Evolutionary conservation across 2,329 filamentous ascomycete genomes (phyloP).

Genomic region (Alternaria metachromatica): DNA sequence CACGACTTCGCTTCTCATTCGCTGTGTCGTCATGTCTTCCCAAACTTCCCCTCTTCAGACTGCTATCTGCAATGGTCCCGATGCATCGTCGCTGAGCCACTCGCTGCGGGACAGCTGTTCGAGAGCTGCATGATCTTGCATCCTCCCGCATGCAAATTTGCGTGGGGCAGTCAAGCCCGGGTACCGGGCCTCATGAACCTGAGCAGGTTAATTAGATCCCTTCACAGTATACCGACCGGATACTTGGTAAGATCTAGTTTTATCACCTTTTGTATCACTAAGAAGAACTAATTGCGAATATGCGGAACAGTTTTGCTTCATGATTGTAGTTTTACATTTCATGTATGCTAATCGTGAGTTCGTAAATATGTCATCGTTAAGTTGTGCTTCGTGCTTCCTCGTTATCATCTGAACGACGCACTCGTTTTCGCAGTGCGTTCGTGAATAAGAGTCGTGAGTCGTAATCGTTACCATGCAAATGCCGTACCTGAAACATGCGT

Average conservation of each 20-base stretch:
- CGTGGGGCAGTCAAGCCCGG: conserved; percentile 4
- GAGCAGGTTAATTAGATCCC: background rate
- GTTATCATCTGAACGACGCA: background rate
- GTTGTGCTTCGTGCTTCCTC: background rate
- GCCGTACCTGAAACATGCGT: background rate
- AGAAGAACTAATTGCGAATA: background rate
- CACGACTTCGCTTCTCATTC: conserved; percentile 24
- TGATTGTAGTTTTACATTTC: conserved; percentile 8
- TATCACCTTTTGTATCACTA: background rate
- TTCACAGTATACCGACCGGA: background rate
- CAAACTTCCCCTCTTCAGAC: background rate
- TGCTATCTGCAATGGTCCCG: conserved; percentile 3
- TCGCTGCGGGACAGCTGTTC: conserved; percentile 38
- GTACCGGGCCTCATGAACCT: background rate
- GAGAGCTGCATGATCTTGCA: conserved; percentile 15
- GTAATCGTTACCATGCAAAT: background rate
- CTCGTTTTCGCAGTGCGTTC: background rate
- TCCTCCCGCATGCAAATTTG: conserved; percentile 18
- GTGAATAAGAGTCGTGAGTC: conserved; percentile 1
- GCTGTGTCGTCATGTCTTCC: background rate
- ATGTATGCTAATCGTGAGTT: conserved; percentile 4
- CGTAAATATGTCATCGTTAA: background rate
- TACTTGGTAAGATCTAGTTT: background rate
- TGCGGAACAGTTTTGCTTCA: background rate
- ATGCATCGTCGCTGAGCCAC: conserved; percentile 22